These are phyloP conservation scores for Ogataea chonburiensis DNA, from an alignment of 805 yeast species.

Conservation along the genomic window DNA sequence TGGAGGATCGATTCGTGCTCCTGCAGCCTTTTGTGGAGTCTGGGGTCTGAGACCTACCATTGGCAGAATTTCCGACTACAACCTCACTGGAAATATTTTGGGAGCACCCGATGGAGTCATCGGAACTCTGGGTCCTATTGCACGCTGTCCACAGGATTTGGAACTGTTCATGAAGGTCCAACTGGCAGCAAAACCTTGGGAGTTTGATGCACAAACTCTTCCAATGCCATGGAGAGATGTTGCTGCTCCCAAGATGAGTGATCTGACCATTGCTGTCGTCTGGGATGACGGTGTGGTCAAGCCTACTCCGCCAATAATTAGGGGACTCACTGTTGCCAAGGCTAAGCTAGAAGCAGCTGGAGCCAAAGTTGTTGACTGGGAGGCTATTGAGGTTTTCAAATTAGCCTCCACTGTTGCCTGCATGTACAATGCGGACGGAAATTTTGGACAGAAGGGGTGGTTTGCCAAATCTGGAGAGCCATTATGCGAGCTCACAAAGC, in stretches of 20 bases:
- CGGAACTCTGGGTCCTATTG: slow-evolving; percentile 46
- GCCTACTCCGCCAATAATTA: slow-evolving; percentile 47
- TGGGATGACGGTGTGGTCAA: slow-evolving; percentile 47
- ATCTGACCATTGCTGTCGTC: slow-evolving; percentile 46
- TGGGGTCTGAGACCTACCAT: slow-evolving; percentile 51
- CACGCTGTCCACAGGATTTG: slow-evolving; percentile 47
- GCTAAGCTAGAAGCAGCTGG: slow-evolving; percentile 55
- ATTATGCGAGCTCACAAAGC: slow-evolving; percentile 50
- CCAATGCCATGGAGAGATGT: slow-evolving; percentile 53
- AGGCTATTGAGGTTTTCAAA: slow-evolving; percentile 51
- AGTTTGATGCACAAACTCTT: slow-evolving; percentile 44
- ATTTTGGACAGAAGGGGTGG: slow-evolving; percentile 45
- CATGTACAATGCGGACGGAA: slow-evolving; percentile 64
- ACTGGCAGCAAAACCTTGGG: slow-evolving; percentile 55
- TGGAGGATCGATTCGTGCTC: slow-evolving; percentile 24
- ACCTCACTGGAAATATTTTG: slow-evolving; percentile 37
- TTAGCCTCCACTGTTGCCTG: slow-evolving; percentile 52
- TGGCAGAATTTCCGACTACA: slow-evolving; percentile 44
- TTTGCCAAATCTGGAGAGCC: slow-evolving; percentile 68
- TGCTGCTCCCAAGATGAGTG: slow-evolving; percentile 33
- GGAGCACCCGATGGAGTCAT: slow-evolving; percentile 49
- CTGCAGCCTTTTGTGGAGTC: slow-evolving; percentile 52
- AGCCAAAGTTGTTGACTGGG: slow-evolving; percentile 50
- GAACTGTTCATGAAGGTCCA: slow-evolving; percentile 46
- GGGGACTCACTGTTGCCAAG: slow-evolving; percentile 47